Conservation (phyloP, 345 rosid species). For the Boechera divaricarpa region DNA sequence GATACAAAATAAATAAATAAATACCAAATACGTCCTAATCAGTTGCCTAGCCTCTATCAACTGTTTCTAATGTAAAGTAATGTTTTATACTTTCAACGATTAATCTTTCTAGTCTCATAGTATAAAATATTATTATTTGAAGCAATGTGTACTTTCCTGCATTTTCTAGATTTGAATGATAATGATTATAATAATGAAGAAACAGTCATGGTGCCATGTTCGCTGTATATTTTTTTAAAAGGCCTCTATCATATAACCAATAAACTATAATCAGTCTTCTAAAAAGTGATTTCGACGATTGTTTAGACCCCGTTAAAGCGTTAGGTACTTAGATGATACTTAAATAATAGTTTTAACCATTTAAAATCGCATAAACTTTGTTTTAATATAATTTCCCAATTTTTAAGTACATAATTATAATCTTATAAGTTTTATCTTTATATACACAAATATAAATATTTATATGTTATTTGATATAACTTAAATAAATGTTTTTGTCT, state of each 20-base stretch:
- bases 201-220: slow-evolving; percentile 51
- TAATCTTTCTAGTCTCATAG: slow-evolving; percentile 25
- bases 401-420: too few species aligned
- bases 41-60: slow-evolving; percentile 36
- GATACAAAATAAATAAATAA: not conserved
- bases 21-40: slow-evolving; percentile 38
- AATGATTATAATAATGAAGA: slow-evolving; percentile 25
- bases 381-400: too few species aligned
- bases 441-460: too few species aligned
- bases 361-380: too few species aligned
- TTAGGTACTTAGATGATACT: too few species aligned
- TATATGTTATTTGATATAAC: too few species aligned
- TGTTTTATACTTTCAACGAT: slow-evolving; percentile 33
- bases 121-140: slow-evolving; percentile 18
- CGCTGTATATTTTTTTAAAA: slow-evolving; percentile 25
- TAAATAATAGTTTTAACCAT: too few species aligned
- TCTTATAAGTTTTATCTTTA: too few species aligned
- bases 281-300: too few species aligned
- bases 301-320: too few species aligned
- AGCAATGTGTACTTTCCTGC: slow-evolving; percentile 39
- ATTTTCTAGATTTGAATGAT: slow-evolving; percentile 40
- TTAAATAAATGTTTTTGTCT: too few species aligned
- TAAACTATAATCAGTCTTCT: not conserved
- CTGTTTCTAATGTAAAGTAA: slow-evolving; percentile 29
- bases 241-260: slow-evolving; percentile 13